Conservation (phyloP, 2,329 filamentous ascomycete species). For the Trichoderma koningiopsis region DNA sequence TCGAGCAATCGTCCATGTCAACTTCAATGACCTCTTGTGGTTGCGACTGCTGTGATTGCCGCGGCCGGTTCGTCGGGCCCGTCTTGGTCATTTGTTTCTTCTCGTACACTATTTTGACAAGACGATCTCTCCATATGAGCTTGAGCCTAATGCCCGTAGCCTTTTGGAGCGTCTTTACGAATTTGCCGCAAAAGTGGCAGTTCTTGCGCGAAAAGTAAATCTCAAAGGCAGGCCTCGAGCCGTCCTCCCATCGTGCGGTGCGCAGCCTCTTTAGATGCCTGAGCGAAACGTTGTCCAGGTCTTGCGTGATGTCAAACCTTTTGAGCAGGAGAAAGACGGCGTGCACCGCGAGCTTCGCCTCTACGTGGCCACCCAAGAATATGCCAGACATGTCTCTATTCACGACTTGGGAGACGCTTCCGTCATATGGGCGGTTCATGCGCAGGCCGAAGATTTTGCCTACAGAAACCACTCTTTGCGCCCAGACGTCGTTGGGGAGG, state of each 20-base stretch:
- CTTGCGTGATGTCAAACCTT: constrained; percentile 32
- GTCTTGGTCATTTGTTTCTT: neutral
- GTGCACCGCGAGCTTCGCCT: constrained; percentile 45
- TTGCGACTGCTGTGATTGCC: neutral
- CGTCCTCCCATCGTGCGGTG: constrained; percentile 33
- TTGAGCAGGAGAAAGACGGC: constrained; percentile 36
- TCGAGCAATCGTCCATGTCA: constrained; percentile 13
- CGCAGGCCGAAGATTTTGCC: constrained; percentile 36
- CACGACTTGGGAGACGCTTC: neutral
- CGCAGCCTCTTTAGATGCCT: constrained; percentile 33
- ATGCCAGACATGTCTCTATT: constrained; percentile 30
- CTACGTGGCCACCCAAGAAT: constrained; percentile 42
- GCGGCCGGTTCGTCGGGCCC: neutral
- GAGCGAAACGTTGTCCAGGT: constrained; percentile 30
- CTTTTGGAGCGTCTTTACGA: constrained; percentile 33
- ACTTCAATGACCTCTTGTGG: neutral
- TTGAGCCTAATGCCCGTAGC: constrained; percentile 35
- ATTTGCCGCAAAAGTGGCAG: constrained; percentile 35
- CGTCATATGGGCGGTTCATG: constrained; percentile 38
- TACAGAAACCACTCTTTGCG: constrained; percentile 35
- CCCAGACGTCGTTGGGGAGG: constrained; percentile 40
- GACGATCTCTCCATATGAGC: constrained; percentile 35
- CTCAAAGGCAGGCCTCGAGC: constrained; percentile 36
- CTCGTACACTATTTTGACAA: constrained; percentile 35
- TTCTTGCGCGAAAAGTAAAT: constrained; percentile 42